These are phyloP conservation scores for Arthrocladium fulminans DNA, from an alignment of 2,329 filamentous ascomycete species.

Conservation along the genomic window DNA sequence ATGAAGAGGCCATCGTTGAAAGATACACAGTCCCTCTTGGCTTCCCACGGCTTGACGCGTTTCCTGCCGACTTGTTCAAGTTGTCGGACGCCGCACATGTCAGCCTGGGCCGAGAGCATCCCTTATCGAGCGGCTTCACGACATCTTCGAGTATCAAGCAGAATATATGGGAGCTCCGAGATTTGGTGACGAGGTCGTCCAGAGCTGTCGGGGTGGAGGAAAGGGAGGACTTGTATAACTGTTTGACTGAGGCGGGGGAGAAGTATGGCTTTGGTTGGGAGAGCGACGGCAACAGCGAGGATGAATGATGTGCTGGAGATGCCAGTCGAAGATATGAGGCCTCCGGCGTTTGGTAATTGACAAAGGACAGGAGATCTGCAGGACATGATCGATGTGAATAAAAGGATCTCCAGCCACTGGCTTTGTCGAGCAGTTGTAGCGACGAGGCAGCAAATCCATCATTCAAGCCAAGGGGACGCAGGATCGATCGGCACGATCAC, in stretches of 20 bases:
- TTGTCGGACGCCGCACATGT: constrained; percentile 36
- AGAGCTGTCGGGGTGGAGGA: constrained; percentile 63
- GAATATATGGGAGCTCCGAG: constrained; percentile 57
- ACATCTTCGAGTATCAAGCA: constrained; percentile 66
- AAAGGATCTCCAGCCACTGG: too few relatives aligned
- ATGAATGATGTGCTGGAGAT: constrained; percentile 11
- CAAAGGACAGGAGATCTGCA: too few relatives aligned
- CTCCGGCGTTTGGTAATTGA: too few relatives aligned
- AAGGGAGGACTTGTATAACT: constrained; percentile 72
- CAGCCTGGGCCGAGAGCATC: constrained; percentile 33
- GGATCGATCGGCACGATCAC: too few relatives aligned
- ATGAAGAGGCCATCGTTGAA: constrained; percentile 20
- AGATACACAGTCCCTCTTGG: constrained; percentile 16
- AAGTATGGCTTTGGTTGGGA: constrained; percentile 49
- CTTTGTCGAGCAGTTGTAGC: too few relatives aligned
- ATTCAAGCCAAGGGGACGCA: too few relatives aligned
- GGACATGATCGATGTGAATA: not conserved
- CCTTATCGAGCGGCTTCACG: constrained; percentile 31
- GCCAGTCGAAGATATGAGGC: too few relatives aligned
- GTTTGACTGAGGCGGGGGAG: constrained; percentile 72
- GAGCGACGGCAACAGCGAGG: constrained; percentile 34
- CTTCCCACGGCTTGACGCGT: constrained; percentile 76
- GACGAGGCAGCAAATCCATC: too few relatives aligned
- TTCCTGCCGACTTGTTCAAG: constrained; percentile 61
- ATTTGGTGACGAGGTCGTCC: constrained; percentile 51